Percentiles rank a stretch among this genome's conserved stretches.
Conservation (phyloP, 2,329 filamentous ascomycete genomes). For the Parasarocladium wereldwijsianum region DNA sequence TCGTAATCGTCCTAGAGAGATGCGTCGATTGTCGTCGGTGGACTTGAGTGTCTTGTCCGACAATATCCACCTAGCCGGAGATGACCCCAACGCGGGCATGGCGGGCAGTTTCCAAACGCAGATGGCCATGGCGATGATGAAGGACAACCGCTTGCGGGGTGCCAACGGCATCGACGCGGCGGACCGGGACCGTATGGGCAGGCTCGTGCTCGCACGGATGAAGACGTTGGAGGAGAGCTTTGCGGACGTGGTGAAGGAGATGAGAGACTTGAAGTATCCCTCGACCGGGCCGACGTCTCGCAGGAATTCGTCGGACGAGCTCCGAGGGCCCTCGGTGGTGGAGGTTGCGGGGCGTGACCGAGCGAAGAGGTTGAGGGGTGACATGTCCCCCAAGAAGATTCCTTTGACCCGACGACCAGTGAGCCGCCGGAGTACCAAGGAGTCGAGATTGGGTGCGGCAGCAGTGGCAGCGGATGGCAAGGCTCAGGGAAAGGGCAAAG, state of each 20-base stretch:
- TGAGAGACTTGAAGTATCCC: slow-evolving; percentile 46
- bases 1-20: slow-evolving; percentile 21
- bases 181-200: slow-evolving; percentile 55
- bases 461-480: no score
- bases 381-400: slow-evolving; percentile 13
- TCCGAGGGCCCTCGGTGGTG: slow-evolving; percentile 13
- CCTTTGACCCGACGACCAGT: slow-evolving; percentile 15
- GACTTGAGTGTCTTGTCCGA: slow-evolving; percentile 66
- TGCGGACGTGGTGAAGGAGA: slow-evolving; percentile 69
- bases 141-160: slow-evolving; percentile 35
- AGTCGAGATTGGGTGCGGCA: slow-evolving; percentile 18
- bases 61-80: slow-evolving; percentile 38
- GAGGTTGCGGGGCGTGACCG: slow-evolving; percentile 20
- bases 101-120: slow-evolving; percentile 71
- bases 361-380: slow-evolving; percentile 13
- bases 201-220: slow-evolving; percentile 78
- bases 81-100: slow-evolving; percentile 46
- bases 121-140: slow-evolving; percentile 57
- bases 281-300: slow-evolving; percentile 31
- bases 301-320: slow-evolving; percentile 35
- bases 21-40: slow-evolving; percentile 43
- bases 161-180: slow-evolving; percentile 20
- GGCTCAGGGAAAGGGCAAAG: slow-evolving; percentile 27
- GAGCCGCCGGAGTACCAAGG: slow-evolving; percentile 27
- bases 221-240: slow-evolving; percentile 87